A percentile compares a stretch with the other conserved stretches of the same genome.
Conservation (phyloP, 192 early-diverging fungal genomes). For the Backusella mclennaniae region DNA sequence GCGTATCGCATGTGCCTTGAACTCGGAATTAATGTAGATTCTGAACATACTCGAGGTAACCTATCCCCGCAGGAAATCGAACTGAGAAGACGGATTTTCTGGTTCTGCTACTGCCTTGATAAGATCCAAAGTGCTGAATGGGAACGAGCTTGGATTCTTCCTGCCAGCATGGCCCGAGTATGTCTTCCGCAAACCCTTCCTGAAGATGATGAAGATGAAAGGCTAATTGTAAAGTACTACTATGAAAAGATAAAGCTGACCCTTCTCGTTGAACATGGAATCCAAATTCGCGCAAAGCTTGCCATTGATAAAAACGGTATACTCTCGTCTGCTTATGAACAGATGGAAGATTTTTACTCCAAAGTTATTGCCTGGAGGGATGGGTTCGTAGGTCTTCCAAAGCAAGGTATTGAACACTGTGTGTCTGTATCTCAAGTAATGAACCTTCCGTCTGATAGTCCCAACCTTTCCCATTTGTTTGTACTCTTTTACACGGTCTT, state of each 20-base stretch:
- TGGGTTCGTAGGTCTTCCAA: background rate
- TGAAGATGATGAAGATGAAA: conserved; percentile 3
- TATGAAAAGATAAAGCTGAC: background rate
- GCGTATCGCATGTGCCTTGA: conserved; percentile 21
- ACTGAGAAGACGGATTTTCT: conserved; percentile 21
- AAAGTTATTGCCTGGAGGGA: background rate
- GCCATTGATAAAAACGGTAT: background rate
- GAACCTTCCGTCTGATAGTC: background rate
- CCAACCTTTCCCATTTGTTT: background rate
- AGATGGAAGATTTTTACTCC: background rate
- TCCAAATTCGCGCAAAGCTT: background rate
- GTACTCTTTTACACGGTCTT: background rate
- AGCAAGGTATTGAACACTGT: background rate
- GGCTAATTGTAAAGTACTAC: background rate
- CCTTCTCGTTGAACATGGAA: background rate
- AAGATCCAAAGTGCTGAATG: conserved; percentile 20
- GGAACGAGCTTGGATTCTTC: conserved; percentile 19
- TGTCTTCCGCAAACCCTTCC: background rate
- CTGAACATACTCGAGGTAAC: background rate
- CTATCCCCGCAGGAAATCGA: conserved; percentile 12
- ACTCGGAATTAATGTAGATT: conserved; percentile 15
- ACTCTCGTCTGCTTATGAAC: background rate
- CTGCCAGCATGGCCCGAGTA: background rate
- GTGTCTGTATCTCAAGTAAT: background rate
- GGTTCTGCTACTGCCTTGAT: conserved; percentile 30